Percentiles rank a stretch among this genome's conserved stretches.
Evolutionary conservation across 2,329 filamentous ascomycete species (phyloP).

Genomic region (Davidsoniella eucalypti): DNA sequence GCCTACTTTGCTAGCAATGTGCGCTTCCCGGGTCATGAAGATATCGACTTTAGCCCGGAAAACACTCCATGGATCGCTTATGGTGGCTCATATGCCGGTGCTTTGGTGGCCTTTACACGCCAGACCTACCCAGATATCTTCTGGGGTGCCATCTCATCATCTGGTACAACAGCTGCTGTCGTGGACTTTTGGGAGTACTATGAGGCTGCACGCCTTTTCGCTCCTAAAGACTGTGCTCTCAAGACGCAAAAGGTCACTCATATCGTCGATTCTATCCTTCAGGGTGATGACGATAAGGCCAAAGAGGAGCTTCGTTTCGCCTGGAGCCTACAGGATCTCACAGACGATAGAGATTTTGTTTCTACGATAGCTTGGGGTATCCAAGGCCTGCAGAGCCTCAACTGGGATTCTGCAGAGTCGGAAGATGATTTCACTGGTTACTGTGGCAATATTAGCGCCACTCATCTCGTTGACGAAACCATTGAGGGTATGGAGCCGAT

Average conservation of each 20-base stretch:
- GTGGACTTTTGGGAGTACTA: constrained; percentile 56
- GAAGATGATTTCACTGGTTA: constrained; percentile 27
- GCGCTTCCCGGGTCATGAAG: constrained; percentile 51
- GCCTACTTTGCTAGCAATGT: constrained; percentile 66
- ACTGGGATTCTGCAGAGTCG: constrained; percentile 36
- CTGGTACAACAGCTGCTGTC: constrained; percentile 62
- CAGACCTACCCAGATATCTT: constrained; percentile 63
- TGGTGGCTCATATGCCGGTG: constrained; percentile 71
- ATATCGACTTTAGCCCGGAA: constrained; percentile 47
- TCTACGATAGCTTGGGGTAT: constrained; percentile 26
- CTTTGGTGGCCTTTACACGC: constrained; percentile 60
- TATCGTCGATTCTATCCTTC: constrained; percentile 34
- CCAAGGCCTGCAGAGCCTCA: constrained; percentile 28
- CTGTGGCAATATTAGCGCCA: constrained; percentile 30
- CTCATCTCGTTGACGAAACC: constrained; percentile 14
- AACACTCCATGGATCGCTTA: constrained; percentile 61
- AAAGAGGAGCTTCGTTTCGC: constrained; percentile 28
- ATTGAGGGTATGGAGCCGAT: no score
- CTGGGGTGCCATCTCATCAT: constrained; percentile 65
- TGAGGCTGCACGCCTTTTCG: constrained; percentile 32
- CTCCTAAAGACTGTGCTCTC: constrained; percentile 43
- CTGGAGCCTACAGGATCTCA: constrained; percentile 30
- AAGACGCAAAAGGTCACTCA: constrained; percentile 42
- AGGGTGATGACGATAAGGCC: constrained; percentile 22
- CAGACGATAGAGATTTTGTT: constrained; percentile 32